Conservation (phyloP, 176 grass and related monocot genomes). For the Rhynchospora tenuis region DNA sequence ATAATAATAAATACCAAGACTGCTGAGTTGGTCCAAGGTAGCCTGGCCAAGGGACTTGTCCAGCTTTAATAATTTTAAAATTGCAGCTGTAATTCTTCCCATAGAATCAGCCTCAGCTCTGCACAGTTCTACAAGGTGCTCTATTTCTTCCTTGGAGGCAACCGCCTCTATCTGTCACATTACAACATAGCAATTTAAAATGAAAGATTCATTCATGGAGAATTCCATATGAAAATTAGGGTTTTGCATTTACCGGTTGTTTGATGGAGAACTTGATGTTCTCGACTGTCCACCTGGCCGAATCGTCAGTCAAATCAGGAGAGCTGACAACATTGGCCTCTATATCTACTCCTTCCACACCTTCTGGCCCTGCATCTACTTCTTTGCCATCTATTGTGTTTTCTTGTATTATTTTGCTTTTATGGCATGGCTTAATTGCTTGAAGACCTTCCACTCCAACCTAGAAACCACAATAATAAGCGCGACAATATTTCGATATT, state of each 20-base stretch:
- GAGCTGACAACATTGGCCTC: conserved; percentile 57
- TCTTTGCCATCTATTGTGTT: conserved; percentile 32
- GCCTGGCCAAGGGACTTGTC: conserved; percentile 88
- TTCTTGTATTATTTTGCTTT: conserved; percentile 31
- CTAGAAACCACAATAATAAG: conserved; percentile 35
- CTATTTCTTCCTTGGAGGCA: conserved; percentile 90
- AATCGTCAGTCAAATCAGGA: conserved; percentile 53
- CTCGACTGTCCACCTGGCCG: conserved; percentile 68
- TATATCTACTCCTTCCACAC: conserved; percentile 73
- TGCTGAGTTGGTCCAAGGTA: conserved; percentile 79
- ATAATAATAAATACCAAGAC: conserved; percentile 59
- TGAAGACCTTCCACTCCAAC: conserved; percentile 82
- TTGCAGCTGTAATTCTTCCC: conserved; percentile 89
- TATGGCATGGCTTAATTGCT: conserved; percentile 76
- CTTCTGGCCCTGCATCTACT: conserved; percentile 25
- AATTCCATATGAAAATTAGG: conserved; percentile 7
- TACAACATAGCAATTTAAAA: conserved; percentile 15
- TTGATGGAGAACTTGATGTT: conserved; percentile 97
- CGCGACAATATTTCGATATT: not conserved
- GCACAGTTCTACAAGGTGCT: conserved; percentile 71
- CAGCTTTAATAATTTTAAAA: conserved; percentile 83
- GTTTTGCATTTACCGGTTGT: conserved; percentile 55
- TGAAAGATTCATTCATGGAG: conserved; percentile 9
- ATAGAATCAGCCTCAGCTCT: conserved; percentile 90
- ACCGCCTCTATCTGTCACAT: conserved; percentile 78